phyloP scores from a whole-genome alignment of 108 stramenopile genomes.

The Cyclostephanos invisitatus region DNA sequence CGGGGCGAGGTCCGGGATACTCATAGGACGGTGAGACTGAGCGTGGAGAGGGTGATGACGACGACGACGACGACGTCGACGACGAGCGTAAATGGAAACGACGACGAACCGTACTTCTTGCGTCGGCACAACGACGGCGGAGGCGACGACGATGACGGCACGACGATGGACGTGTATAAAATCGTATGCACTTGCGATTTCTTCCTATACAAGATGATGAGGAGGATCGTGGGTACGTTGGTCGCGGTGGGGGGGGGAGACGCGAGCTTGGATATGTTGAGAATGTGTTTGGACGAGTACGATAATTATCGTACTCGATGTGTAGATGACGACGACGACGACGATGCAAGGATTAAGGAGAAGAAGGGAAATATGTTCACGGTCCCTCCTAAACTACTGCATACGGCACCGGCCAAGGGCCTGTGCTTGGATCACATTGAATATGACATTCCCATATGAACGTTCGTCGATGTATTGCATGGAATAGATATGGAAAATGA shows the following conservation, averaged over 20 bases:
- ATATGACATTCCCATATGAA: constrained; percentile 6
- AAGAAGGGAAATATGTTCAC: neutral
- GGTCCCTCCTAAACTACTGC: constrained; percentile 13
- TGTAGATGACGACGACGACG: neutral
- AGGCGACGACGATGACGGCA: neutral
- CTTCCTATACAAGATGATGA: constrained; percentile 50
- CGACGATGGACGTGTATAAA: constrained; percentile 28
- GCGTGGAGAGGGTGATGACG: constrained; percentile 29
- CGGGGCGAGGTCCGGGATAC: constrained; percentile 33
- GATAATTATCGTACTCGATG: constrained; percentile 15
- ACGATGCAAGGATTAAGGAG: too few species aligned
- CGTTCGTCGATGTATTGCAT: too few species aligned
- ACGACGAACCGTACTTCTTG: constrained; percentile 31
- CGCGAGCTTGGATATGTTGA: constrained; percentile 10
- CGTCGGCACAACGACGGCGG: neutral
- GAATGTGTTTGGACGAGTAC: constrained; percentile 21
- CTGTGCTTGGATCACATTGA: constrained; percentile 42
- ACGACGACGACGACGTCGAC: neutral
- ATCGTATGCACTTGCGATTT: constrained; percentile 27
- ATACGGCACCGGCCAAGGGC: constrained; percentile 39
- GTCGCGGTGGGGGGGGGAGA: constrained; percentile 27
- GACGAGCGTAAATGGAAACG: neutral
- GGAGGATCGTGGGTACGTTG: constrained; percentile 34
- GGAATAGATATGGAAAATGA: too few species aligned
- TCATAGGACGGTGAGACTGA: constrained; percentile 10